phyloP scores from a whole-genome alignment of 176 grass and related monocot genomes.

The Rhynchospora pubera region DNA sequence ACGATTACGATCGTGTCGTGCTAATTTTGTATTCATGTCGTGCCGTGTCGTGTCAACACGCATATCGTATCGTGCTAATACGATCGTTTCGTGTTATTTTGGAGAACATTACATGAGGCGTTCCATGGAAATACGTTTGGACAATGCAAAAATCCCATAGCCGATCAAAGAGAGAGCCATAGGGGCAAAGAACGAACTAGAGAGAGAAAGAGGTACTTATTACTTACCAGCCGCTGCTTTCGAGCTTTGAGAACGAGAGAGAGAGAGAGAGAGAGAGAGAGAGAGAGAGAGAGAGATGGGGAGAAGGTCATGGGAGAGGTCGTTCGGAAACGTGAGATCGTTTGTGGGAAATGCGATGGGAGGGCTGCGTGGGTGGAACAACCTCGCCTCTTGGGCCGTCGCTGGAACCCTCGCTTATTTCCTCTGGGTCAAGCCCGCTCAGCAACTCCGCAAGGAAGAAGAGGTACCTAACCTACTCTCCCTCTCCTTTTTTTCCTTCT shows the following conservation, averaged over 20 bases:
- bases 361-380: slow-evolving; percentile 77
- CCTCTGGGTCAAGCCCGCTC: slow-evolving; percentile 85
- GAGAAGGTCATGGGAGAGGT: slow-evolving; percentile 36
- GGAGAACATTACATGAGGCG: too few relatives aligned
- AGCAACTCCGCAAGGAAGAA: slow-evolving; percentile 71
- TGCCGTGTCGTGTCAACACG: too few relatives aligned
- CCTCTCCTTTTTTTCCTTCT: neutral
- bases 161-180: neutral
- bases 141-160: neutral
- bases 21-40: too few relatives aligned
- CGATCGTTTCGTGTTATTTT: too few relatives aligned
- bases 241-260: neutral
- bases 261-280: slow-evolving; percentile 26
- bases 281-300: slow-evolving; percentile 22
- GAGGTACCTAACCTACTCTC: slow-evolving; percentile 32
- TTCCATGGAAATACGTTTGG: too few relatives aligned
- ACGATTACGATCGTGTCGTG: too few relatives aligned
- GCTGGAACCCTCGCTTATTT: slow-evolving; percentile 92
- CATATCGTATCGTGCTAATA: too few relatives aligned
- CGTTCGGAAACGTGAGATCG: slow-evolving; percentile 59
- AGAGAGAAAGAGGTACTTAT: neutral
- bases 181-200: neutral
- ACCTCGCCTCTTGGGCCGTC: slow-evolving; percentile 79
- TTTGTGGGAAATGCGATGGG: slow-evolving; percentile 87
- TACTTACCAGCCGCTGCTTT: too few relatives aligned